Conservation (phyloP, 1,139 yeast genomes). For the Lizanozyma gosingica region DNA sequence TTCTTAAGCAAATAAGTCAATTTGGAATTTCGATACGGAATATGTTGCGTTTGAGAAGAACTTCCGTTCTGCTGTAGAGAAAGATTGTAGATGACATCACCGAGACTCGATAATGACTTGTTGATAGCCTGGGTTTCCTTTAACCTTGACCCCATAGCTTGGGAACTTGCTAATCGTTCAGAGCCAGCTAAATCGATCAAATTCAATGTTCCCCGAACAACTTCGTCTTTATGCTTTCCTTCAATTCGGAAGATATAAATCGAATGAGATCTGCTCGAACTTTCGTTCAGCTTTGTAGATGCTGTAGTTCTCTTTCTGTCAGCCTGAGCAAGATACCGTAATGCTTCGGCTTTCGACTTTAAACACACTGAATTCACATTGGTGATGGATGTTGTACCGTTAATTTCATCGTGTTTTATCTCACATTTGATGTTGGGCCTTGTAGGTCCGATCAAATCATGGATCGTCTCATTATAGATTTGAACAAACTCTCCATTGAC, state of each 20-base stretch:
- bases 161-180: slow-evolving; percentile 72
- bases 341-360: slow-evolving; percentile 41
- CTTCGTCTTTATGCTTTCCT: slow-evolving; percentile 42
- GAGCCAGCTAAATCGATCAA: slow-evolving; percentile 84
- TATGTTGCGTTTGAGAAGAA: slow-evolving; percentile 31
- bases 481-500: slow-evolving; percentile 77
- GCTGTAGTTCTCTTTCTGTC: slow-evolving; percentile 66
- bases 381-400: slow-evolving; percentile 47
- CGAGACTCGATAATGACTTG: slow-evolving; percentile 78
- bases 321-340: slow-evolving; percentile 44
- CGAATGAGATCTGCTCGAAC: slow-evolving; percentile 64
- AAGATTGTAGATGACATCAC: slow-evolving; percentile 76
- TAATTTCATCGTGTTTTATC: slow-evolving; percentile 59
- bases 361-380: slow-evolving; percentile 48
- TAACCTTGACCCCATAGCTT: slow-evolving; percentile 71
- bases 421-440: slow-evolving; percentile 41
- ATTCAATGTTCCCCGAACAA: slow-evolving; percentile 55
- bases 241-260: slow-evolving; percentile 58
- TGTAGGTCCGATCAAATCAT: slow-evolving; percentile 48
- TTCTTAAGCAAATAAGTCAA: slow-evolving; percentile 78
- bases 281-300: slow-evolving; percentile 69
- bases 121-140: slow-evolving; percentile 88
- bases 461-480: slow-evolving; percentile 75
- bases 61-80: slow-evolving; percentile 33
- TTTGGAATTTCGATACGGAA: slow-evolving; percentile 49